Evolutionary conservation across 257 asterid genomes (phyloP), one percentile per base, ranked within the genome.

Genomic region (Eucommia ulmoides): DNA sequence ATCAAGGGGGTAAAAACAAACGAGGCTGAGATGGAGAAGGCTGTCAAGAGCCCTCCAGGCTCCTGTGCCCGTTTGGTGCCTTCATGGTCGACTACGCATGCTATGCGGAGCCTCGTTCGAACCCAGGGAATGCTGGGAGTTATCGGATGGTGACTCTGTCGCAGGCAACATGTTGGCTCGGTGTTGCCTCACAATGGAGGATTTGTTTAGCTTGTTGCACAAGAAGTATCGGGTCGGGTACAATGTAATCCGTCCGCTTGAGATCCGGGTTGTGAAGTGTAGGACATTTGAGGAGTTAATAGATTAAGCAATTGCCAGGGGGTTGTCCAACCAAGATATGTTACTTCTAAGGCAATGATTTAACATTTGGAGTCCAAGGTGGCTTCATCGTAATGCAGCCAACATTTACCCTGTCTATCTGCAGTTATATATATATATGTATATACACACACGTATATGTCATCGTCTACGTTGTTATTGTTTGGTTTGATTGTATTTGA

Each of bases 261-360:
- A 86, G 53, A 86, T 82, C 11, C 59, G 84, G 75, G 75, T 83
- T 0, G 96, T 86, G 56, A 78, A 67, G 41, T 61, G 18, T 7
- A 93, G 93, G 0, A 83, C 93, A 1, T 86, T 80, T 55, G 96
- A 86, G 59, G 94, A 86, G 61, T 45, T 86, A 3, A 83, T 86
- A 93, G 93, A 86, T 15, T 76, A 75, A 10, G 93, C 94, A 0
- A 86, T 86, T 41, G 70, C 93, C 0, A 69, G 89, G 56, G 96
- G 93, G 23, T 89, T 93, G 51, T 83, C 96, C 3, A 78, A 82
- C 94, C 96, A 3, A 78, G 94, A 71, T 86, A 93, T 65, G 87
- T 86, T 25, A 80, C 67, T 55, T 78, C 59, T 63, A 51, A 80
- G 42, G 86, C 93, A 21, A 76, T 80, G 7, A 71, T 83, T 45